A percentile compares a stretch with the other conserved stretches of the same genome.
Evolutionary conservation across 257 asterid genomes (phyloP).

Genomic region (Solanum dulcamara): DNA sequence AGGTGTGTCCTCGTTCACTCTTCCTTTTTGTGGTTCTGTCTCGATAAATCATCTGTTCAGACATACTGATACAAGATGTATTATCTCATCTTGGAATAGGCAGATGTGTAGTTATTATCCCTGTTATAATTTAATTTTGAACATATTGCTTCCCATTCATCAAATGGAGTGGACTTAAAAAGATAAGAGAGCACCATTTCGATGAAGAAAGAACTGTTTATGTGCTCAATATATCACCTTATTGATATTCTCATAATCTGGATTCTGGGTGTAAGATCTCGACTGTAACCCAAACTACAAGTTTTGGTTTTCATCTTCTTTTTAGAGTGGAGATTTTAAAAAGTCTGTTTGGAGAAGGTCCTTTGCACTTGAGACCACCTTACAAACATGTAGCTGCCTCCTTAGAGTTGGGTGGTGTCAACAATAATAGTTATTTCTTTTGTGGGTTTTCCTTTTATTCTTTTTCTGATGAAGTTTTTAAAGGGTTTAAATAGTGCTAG

Average conservation of each 20-base stretch:
- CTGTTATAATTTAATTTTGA: background rate
- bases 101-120: background rate
- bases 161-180: background rate
- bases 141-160: background rate
- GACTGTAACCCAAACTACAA: background rate
- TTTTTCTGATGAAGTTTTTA: no score
- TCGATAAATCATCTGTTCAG: background rate
- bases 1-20: slow-evolving; percentile 31
- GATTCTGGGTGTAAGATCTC: background rate
- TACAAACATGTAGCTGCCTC: background rate
- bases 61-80: background rate
- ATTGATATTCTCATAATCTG: background rate
- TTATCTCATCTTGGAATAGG: background rate
- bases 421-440: no score
- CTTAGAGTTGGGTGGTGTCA: no score
- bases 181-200: background rate
- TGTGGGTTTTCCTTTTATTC: no score
- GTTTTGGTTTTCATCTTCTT: background rate
- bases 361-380: background rate
- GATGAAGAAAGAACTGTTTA: background rate
- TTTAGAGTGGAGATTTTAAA: background rate
- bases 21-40: background rate
- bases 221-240: background rate
- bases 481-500: no score
- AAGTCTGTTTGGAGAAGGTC: background rate